These are phyloP conservation scores for Esteya vermicola DNA, from an alignment of 2,329 filamentous ascomycete species.

Conservation along the genomic window DNA sequence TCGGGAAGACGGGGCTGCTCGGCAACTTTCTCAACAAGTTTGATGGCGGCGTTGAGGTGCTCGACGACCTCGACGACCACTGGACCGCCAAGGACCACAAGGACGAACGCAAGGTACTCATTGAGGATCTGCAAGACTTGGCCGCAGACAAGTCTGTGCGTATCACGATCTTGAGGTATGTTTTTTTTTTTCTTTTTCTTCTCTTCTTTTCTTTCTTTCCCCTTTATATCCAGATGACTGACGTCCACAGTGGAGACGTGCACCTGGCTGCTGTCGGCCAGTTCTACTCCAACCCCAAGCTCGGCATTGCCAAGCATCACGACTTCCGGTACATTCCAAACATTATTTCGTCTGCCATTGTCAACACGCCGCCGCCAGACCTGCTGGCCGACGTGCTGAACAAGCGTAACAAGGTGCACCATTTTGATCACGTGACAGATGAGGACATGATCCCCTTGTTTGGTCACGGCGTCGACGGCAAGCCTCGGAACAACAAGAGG, in stretches of 20 bases:
- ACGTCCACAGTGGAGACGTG: conserved; percentile 64
- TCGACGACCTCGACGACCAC: conserved; percentile 88
- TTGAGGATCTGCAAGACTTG: conserved; percentile 85
- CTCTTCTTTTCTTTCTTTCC: background rate
- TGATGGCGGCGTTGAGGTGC: conserved; percentile 79
- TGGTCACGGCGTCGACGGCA: conserved; percentile 74
- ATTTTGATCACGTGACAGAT: conserved; percentile 64
- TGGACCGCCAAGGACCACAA: conserved; percentile 97
- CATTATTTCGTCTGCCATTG: conserved; percentile 84
- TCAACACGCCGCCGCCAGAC: conserved; percentile 78
- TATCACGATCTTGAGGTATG: conserved; percentile 68
- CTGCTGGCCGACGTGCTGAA: conserved; percentile 85
- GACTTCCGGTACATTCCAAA: conserved; percentile 98
- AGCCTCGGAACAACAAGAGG: conserved; percentile 78
- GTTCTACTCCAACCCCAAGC: conserved; percentile 84
- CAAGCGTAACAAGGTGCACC: conserved; percentile 72
- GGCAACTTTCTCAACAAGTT: conserved; percentile 76
- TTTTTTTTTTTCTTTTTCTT: background rate
- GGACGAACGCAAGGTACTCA: conserved; percentile 68
- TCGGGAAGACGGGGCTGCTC: conserved; percentile 69
- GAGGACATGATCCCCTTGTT: conserved; percentile 96
- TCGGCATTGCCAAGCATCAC: conserved; percentile 66
- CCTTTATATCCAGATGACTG: background rate
- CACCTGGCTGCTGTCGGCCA: conserved; percentile 86
- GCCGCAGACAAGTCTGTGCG: conserved; percentile 86